These are phyloP conservation scores for Teunomyces kruisii DNA, from an alignment of 805 yeast genomes.

Conservation along the genomic window DNA sequence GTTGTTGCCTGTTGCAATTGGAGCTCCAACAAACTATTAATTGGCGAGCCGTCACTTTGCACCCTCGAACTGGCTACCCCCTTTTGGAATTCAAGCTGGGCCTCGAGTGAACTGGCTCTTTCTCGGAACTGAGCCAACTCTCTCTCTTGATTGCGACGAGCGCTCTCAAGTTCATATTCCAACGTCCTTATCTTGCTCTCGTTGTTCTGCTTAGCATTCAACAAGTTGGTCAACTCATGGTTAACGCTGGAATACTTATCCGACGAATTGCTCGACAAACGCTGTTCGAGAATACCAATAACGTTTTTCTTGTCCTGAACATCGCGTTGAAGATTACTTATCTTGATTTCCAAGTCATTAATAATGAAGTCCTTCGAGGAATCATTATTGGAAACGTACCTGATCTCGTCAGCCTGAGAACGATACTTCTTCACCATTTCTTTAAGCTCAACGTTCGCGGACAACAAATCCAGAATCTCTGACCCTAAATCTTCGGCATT, in stretches of 20 bases:
- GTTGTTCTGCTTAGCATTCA: conserved; percentile 27
- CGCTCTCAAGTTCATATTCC: conserved; percentile 37
- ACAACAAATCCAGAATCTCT: conserved; percentile 10
- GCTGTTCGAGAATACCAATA: conserved; percentile 2
- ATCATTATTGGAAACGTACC: not conserved
- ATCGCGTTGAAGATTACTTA: conserved; percentile 21
- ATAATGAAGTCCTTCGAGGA: conserved; percentile 1
- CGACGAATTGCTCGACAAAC: not conserved
- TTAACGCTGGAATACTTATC: conserved; percentile 1
- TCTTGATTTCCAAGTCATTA: conserved; percentile 5
- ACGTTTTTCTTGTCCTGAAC: conserved; percentile 17
- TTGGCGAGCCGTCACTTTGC: conserved; percentile 10
- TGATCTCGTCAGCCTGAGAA: not conserved
- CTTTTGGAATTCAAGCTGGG: conserved; percentile 6
- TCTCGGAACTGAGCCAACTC: conserved; percentile 35
- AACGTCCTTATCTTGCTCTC: conserved; percentile 39
- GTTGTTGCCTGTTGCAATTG: conserved; percentile 34
- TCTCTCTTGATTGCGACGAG: conserved; percentile 23
- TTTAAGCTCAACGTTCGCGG: conserved; percentile 12
- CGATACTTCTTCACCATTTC: conserved; percentile 7
- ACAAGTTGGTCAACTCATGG: conserved; percentile 1
- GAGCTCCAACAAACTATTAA: conserved; percentile 28
- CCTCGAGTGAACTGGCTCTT: conserved; percentile 21
- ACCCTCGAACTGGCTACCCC: not conserved
- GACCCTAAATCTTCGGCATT: conserved; percentile 6